Conservation (phyloP, 371 early-diverging fungal genomes). For the Mucor circinelloides region DNA sequence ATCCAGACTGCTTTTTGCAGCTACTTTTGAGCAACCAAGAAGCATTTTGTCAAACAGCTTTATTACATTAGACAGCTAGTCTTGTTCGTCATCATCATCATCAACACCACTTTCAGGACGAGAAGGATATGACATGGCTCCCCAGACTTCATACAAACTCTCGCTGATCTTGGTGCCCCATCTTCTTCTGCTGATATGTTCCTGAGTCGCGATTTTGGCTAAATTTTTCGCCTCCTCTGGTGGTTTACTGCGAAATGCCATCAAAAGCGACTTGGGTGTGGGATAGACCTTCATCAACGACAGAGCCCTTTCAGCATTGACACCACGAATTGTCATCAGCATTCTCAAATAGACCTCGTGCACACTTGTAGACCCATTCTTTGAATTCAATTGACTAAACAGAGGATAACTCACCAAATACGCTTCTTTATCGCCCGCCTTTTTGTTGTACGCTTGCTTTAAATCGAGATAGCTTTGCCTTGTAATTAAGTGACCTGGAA, state of each 20-base stretch:
- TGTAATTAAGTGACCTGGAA: slow-evolving; percentile 60
- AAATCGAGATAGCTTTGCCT: slow-evolving; percentile 55
- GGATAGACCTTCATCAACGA: slow-evolving; percentile 70
- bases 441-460: slow-evolving; percentile 32
- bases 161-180: slow-evolving; percentile 56
- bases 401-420: slow-evolving; percentile 62
- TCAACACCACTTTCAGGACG: neutral
- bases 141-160: slow-evolving; percentile 65
- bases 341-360: slow-evolving; percentile 78
- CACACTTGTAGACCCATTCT: slow-evolving; percentile 65
- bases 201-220: slow-evolving; percentile 36
- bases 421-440: neutral
- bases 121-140: slow-evolving; percentile 15
- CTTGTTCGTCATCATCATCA: neutral
- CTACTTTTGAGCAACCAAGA: neutral
- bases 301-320: slow-evolving; percentile 82
- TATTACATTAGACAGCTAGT: neutral
- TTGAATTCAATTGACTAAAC: slow-evolving; percentile 68
- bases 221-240: slow-evolving; percentile 35
- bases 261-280: slow-evolving; percentile 62
- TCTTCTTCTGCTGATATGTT: slow-evolving; percentile 48
- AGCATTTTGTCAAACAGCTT: no score
- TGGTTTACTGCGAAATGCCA: slow-evolving; percentile 39
- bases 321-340: slow-evolving; percentile 81
- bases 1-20: neutral